These are phyloP conservation scores for Rubia peregrina DNA, from an alignment of 305 asterid genomes.

Conservation along the genomic window DNA sequence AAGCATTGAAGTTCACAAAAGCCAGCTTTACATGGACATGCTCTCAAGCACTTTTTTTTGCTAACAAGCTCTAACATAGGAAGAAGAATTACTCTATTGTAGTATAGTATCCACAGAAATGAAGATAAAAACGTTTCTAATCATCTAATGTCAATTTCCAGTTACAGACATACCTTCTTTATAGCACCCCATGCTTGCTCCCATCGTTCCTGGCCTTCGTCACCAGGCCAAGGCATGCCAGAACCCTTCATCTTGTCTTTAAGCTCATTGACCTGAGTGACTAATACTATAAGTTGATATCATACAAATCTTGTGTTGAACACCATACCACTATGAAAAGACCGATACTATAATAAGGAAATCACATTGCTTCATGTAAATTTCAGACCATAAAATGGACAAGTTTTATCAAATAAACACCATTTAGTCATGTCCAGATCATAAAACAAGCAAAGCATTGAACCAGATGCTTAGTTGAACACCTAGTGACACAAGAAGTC, in stretches of 20 bases:
- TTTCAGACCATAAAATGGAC: background rate
- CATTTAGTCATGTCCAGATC: background rate
- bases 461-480: background rate
- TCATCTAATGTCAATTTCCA: background rate
- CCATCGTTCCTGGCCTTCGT: conserved; percentile 91
- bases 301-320: background rate
- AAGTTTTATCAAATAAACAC: background rate
- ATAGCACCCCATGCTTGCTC: conserved; percentile 98
- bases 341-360: background rate
- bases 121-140: background rate
- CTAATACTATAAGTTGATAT: background rate
- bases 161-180: conserved; percentile 50
- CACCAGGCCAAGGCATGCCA: conserved; percentile 99
- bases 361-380: conserved; percentile 1
- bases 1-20: background rate
- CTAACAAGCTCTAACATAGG: conserved; percentile 2
- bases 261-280: conserved; percentile 74
- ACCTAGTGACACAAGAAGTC: background rate
- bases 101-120: background rate
- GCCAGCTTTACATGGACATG: conserved; percentile 2
- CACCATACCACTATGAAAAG: background rate
- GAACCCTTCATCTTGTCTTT: conserved; percentile 80
- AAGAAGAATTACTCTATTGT: background rate
- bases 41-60: background rate
- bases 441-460: background rate